Percentiles rank a stretch among this genome's conserved stretches.
phyloP scores from a whole-genome alignment of 805 yeast species.

The Kluyveromyces aestuarii region DNA sequence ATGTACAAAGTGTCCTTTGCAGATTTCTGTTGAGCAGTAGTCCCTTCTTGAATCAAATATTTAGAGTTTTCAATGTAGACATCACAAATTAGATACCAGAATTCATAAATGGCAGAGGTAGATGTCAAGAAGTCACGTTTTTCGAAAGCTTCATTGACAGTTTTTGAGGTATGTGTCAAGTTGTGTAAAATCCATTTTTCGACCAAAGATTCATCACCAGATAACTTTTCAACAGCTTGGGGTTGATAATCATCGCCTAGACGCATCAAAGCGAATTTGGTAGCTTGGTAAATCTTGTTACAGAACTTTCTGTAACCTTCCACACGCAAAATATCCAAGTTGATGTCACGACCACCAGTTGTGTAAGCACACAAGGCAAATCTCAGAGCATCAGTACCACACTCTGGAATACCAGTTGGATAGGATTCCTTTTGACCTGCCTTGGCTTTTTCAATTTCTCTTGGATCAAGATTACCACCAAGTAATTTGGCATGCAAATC shows the following conservation, averaged over 20 bases:
- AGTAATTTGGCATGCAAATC: constrained; percentile 68
- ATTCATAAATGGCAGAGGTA: constrained; percentile 80
- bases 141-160: constrained; percentile 59
- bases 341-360: constrained; percentile 97
- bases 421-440: constrained; percentile 82
- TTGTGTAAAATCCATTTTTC: constrained; percentile 96
- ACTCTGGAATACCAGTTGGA: constrained; percentile 97
- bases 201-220: constrained; percentile 82
- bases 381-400: constrained; percentile 98
- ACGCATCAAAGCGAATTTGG: constrained; percentile 90
- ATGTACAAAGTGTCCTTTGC: constrained; percentile 94
- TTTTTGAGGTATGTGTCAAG: constrained; percentile 59
- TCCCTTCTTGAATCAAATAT: constrained; percentile 84
- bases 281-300: constrained; percentile 98
- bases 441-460: constrained; percentile 78
- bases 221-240: constrained; percentile 49
- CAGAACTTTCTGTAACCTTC: constrained; percentile 99
- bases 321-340: constrained; percentile 89
- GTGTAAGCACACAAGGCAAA: constrained; percentile 97
- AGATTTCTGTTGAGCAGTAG: constrained; percentile 71
- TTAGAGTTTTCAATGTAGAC: constrained; percentile 97
- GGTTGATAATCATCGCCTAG: constrained; percentile 85
- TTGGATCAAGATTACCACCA: constrained; percentile 80
- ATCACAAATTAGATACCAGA: constrained; percentile 95
- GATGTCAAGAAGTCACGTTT: constrained; percentile 83